phyloP scores from a whole-genome alignment of 2,329 filamentous ascomycete species.

The Arthroderma sp. region DNA sequence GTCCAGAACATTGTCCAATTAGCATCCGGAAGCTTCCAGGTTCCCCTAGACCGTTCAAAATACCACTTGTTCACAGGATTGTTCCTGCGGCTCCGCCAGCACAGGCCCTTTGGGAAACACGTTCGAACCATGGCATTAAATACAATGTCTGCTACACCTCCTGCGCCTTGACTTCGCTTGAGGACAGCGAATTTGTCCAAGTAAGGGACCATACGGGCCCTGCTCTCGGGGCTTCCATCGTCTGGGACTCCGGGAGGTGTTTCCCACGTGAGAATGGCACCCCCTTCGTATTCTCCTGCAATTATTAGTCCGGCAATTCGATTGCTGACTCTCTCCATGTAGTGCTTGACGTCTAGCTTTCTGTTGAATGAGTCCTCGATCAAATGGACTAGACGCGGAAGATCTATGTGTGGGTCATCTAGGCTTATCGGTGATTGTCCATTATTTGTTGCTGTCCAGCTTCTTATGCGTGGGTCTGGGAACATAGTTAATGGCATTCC shows the following conservation, averaged over 20 bases:
- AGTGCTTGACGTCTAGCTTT: slow-evolving; percentile 70
- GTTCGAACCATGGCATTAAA: slow-evolving; percentile 90
- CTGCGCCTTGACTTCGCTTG: slow-evolving; percentile 73
- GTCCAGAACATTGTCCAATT: slow-evolving; percentile 99
- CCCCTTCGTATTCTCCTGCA: slow-evolving; percentile 91
- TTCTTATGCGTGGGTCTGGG: slow-evolving; percentile 51
- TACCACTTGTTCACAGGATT: slow-evolving; percentile 99
- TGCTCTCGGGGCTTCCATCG: slow-evolving; percentile 39
- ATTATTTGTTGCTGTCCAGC: slow-evolving; percentile 55
- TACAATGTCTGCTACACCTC: slow-evolving; percentile 86
- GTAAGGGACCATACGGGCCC: slow-evolving; percentile 67
- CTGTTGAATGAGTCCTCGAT: slow-evolving; percentile 90
- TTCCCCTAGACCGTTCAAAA: slow-evolving; percentile 77
- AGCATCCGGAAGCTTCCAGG: slow-evolving; percentile 64
- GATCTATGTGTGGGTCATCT: slow-evolving; percentile 68
- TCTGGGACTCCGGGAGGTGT: slow-evolving; percentile 48
- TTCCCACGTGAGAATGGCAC: slow-evolving; percentile 92
- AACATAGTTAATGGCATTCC: slow-evolving; percentile 82
- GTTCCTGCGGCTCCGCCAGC: slow-evolving; percentile 78
- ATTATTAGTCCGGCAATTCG: slow-evolving; percentile 85
- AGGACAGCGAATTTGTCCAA: slow-evolving; percentile 95
- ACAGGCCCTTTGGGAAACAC: slow-evolving; percentile 78
- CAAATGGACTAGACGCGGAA: slow-evolving; percentile 66
- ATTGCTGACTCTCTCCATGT: slow-evolving; percentile 64
- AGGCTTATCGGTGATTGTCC: slow-evolving; percentile 52